Evolutionary conservation across 352 stramenopile species (phyloP).

Genomic region (Phytopythium mirpurense): DNA sequence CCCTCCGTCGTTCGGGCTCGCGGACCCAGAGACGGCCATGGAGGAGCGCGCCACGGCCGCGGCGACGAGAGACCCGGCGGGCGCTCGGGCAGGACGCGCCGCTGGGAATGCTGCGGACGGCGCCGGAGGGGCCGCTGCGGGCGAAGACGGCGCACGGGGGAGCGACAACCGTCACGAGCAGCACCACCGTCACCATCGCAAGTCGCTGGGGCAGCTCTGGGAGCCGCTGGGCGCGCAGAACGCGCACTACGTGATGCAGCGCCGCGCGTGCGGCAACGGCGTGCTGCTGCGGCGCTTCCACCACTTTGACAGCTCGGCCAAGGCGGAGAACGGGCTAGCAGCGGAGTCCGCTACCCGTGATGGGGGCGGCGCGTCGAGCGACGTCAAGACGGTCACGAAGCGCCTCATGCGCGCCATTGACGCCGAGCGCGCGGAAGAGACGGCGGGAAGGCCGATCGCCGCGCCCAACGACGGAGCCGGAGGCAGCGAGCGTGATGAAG

Average conservation of each 20-base stretch:
- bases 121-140: neutral
- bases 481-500: neutral
- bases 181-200: conserved; percentile 18
- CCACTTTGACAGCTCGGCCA: conserved; percentile 27
- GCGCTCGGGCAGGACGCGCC: conserved; percentile 1
- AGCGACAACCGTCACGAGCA: neutral
- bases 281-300: conserved; percentile 52
- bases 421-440: conserved; percentile 10
- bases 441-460: neutral
- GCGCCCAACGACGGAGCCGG: too few species aligned
- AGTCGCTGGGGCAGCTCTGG: conserved; percentile 55
- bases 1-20: conserved; percentile 30
- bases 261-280: conserved; percentile 45
- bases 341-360: neutral
- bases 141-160: neutral
- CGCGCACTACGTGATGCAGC: conserved; percentile 49
- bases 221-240: conserved; percentile 74
- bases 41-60: neutral
- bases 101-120: neutral
- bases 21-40: conserved; percentile 9
- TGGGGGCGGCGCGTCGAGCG: conserved; percentile 11
- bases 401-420: conserved; percentile 56
- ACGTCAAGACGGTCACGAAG: conserved; percentile 43
- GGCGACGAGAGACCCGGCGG: conserved; percentile 6
- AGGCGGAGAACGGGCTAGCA: neutral